Evolutionary conservation across 306 rosid species (phyloP).

Genomic region (Bauhinia variegata): DNA sequence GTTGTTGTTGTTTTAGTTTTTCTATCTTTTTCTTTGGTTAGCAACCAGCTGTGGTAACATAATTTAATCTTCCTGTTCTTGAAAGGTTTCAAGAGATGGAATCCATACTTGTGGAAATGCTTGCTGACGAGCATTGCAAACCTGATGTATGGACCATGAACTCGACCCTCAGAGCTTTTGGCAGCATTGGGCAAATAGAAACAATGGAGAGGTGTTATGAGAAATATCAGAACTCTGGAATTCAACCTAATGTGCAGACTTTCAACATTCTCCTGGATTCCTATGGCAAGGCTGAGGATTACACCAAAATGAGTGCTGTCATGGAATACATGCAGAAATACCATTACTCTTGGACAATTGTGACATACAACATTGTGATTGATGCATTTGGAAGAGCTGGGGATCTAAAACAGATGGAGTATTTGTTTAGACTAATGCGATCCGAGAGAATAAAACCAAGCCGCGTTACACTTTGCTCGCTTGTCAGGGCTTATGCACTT

Average conservation of each 20-base stretch:
- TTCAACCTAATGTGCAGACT: slow-evolving; percentile 83
- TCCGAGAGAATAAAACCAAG: slow-evolving; percentile 92
- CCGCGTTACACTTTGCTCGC: slow-evolving; percentile 89
- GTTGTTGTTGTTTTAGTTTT: too few relatives aligned
- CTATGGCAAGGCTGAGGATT: slow-evolving; percentile 69
- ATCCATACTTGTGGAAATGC: slow-evolving; percentile 76
- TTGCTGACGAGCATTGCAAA: slow-evolving; percentile 58
- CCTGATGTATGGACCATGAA: slow-evolving; percentile 98
- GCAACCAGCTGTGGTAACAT: slow-evolving; percentile 48
- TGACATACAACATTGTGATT: slow-evolving; percentile 82
- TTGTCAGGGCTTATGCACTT: slow-evolving; percentile 79
- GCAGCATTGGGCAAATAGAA: slow-evolving; percentile 78
- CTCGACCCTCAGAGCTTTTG: slow-evolving; percentile 90
- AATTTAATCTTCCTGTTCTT: slow-evolving; percentile 31
- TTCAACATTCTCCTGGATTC: slow-evolving; percentile 88
- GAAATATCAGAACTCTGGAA: slow-evolving; percentile 80
- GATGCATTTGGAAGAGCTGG: slow-evolving; percentile 97
- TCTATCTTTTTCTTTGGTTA: slow-evolving; percentile 19
- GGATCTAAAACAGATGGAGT: slow-evolving; percentile 91
- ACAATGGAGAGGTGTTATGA: slow-evolving; percentile 94
- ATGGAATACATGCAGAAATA: slow-evolving; percentile 97
- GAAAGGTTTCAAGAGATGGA: slow-evolving; percentile 90
- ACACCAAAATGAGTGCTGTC: slow-evolving; percentile 78
- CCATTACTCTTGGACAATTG: slow-evolving; percentile 89
- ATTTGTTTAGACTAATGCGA: slow-evolving; percentile 81